Conservation (phyloP, 2,329 filamentous ascomycete genomes). For the Penicillium concentricum region DNA sequence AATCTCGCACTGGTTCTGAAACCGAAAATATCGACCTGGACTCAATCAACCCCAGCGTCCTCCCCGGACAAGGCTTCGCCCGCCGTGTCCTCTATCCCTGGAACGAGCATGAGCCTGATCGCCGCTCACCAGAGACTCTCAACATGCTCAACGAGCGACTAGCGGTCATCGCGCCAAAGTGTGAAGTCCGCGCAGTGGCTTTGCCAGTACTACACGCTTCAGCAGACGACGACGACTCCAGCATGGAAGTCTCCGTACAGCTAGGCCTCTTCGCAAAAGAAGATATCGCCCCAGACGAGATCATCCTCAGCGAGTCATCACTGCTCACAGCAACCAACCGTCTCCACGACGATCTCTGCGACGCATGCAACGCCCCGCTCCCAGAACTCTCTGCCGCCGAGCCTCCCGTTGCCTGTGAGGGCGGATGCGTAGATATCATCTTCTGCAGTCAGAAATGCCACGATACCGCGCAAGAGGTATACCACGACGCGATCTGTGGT, state of each 20-base stretch:
- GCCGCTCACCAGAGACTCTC: slow-evolving; percentile 57
- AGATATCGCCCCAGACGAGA: slow-evolving; percentile 73
- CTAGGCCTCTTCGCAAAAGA: slow-evolving; percentile 86
- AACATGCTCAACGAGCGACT: slow-evolving; percentile 70
- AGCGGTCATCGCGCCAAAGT: slow-evolving; percentile 70
- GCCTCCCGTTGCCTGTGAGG: slow-evolving; percentile 48
- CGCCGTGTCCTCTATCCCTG: slow-evolving; percentile 61
- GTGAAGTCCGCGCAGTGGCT: slow-evolving; percentile 72
- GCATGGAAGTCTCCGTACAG: slow-evolving; percentile 58
- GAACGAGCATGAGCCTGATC: slow-evolving; percentile 61
- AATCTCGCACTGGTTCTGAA: slow-evolving; percentile 10
- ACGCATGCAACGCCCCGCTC: slow-evolving; percentile 77
- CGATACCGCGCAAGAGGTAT: slow-evolving; percentile 54
- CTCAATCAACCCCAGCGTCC: slow-evolving; percentile 29
- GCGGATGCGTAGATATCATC: slow-evolving; percentile 56
- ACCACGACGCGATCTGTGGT: slow-evolving; percentile 61
- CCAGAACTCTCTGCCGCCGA: slow-evolving; percentile 53
- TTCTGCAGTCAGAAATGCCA: slow-evolving; percentile 61
- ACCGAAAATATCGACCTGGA: slow-evolving; percentile 11
- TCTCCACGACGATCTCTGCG: slow-evolving; percentile 81
- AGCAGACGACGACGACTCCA: not conserved
- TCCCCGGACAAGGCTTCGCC: slow-evolving; percentile 42
- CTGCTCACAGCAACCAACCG: slow-evolving; percentile 86
- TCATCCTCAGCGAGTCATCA: slow-evolving; percentile 77
- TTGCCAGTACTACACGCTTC: slow-evolving; percentile 66